Conservation (phyloP, 306 rosid species). For the Macrotyloma uniflorum region DNA sequence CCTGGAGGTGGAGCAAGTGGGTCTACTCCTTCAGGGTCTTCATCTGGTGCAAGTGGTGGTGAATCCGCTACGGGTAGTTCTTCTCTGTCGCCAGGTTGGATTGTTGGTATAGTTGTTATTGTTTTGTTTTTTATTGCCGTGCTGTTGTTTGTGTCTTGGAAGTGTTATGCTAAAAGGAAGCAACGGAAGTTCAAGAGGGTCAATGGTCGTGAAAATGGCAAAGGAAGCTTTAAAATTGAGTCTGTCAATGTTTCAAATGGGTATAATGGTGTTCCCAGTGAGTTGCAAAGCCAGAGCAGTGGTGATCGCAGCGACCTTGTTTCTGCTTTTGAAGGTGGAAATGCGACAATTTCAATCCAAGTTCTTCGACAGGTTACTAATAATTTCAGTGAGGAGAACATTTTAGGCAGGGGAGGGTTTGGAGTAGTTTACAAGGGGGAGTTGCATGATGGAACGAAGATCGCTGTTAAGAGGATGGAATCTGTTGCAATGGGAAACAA, state of each 20-base stretch:
- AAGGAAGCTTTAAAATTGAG: slow-evolving; percentile 56
- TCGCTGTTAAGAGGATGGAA: slow-evolving; percentile 93
- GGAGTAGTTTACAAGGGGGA: slow-evolving; percentile 93
- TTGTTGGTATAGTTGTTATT: slow-evolving; percentile 68
- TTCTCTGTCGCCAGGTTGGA: slow-evolving; percentile 50
- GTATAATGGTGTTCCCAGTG: slow-evolving; percentile 64
- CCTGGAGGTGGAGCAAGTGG: slow-evolving; percentile 49
- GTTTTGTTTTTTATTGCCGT: slow-evolving; percentile 57
- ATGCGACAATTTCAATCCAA: slow-evolving; percentile 64
- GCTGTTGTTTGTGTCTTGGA: slow-evolving; percentile 60
- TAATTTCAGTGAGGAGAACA: slow-evolving; percentile 74
- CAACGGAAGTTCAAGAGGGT: slow-evolving; percentile 67
- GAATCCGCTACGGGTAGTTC: slow-evolving; percentile 22
- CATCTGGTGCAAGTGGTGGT: slow-evolving; percentile 40
- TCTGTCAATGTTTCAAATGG: slow-evolving; percentile 59
- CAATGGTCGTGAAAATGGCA: slow-evolving; percentile 56
- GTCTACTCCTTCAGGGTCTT: slow-evolving; percentile 44
- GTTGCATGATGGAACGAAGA: slow-evolving; percentile 78
- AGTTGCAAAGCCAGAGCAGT: slow-evolving; percentile 76
- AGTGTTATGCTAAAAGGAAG: slow-evolving; percentile 57
- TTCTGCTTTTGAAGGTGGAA: slow-evolving; percentile 63
- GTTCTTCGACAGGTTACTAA: slow-evolving; percentile 72
- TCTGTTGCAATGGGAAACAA: slow-evolving; percentile 68
- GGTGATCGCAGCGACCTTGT: slow-evolving; percentile 58
- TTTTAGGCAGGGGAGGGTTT: slow-evolving; percentile 90